These are phyloP conservation scores for Puccinia hordei DNA, from an alignment of 1,284 basidiomycete genomes.

Conservation along the genomic window DNA sequence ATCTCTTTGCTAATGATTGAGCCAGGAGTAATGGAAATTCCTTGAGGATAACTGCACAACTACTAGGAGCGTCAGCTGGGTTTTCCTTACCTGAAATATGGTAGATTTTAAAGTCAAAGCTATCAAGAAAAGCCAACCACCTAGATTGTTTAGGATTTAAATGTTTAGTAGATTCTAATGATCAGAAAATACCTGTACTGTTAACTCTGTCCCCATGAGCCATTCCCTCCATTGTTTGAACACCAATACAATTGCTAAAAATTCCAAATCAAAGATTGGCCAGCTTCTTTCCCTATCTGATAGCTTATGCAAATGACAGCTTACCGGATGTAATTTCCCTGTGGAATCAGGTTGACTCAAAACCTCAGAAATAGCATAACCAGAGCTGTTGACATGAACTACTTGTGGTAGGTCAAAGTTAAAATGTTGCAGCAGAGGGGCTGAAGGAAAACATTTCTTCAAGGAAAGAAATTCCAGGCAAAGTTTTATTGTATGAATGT, in stretches of 20 bases:
- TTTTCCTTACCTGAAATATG: not conserved
- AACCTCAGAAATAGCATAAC: no score
- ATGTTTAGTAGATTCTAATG: conserved; percentile 15
- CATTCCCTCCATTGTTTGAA: conserved; percentile 31
- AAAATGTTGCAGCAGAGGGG: no score
- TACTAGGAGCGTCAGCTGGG: not conserved
- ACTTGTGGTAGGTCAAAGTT: no score
- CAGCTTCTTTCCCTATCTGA: conserved; percentile 1
- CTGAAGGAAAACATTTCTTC: no score
- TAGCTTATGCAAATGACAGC: not conserved
- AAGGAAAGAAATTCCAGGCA: not conserved
- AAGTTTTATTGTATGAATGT: conserved; percentile 2
- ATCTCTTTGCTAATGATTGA: not conserved
- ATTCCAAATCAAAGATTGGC: conserved; percentile 24
- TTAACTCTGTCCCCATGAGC: conserved; percentile 20
- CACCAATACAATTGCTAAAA: conserved; percentile 5
- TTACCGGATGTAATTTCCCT: conserved; percentile 2
- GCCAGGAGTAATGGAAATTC: not conserved
- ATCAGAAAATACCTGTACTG: no score
- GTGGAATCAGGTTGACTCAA: no score
- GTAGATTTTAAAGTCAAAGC: not conserved
- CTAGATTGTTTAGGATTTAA: not conserved
- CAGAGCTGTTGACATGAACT: no score
- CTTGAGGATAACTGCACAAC: not conserved
- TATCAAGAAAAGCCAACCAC: conserved; percentile 2